Conservation (phyloP, 2,329 filamentous ascomycete species). For the Emericellopsis cladophorae region DNA sequence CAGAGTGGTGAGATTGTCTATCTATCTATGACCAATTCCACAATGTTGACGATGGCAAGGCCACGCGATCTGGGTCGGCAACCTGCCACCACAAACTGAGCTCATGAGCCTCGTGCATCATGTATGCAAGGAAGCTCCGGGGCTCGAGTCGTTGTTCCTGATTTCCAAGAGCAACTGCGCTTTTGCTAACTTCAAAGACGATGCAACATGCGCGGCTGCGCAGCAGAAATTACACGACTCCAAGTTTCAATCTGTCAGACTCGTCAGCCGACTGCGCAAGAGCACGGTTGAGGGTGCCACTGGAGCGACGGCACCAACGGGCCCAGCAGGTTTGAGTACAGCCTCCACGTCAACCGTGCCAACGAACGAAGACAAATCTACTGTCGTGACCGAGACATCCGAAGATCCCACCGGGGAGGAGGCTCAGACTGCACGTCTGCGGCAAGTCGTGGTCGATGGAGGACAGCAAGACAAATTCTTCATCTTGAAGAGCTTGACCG, state of each 20-base stretch:
- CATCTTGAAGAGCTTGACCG: slow-evolving; percentile 81
- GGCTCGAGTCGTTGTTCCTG: slow-evolving; percentile 81
- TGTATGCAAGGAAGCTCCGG: slow-evolving; percentile 66
- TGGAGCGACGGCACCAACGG: slow-evolving; percentile 39
- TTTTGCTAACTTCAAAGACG: slow-evolving; percentile 88
- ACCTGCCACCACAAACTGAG: slow-evolving; percentile 72
- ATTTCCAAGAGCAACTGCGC: slow-evolving; percentile 97
- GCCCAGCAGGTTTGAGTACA: slow-evolving; percentile 28
- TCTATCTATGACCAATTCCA: neutral
- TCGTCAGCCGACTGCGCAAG: slow-evolving; percentile 72
- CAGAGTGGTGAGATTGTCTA: slow-evolving; percentile 42
- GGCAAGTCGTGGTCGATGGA: neutral
- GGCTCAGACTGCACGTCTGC: neutral
- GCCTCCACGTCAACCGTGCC: slow-evolving; percentile 9
- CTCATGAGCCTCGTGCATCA: slow-evolving; percentile 81
- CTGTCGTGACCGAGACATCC: neutral
- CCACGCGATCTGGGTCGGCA: slow-evolving; percentile 92
- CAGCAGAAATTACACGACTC: slow-evolving; percentile 84
- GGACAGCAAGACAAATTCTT: slow-evolving; percentile 64
- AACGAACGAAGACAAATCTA: neutral
- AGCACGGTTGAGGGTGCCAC: slow-evolving; percentile 31
- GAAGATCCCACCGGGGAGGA: neutral
- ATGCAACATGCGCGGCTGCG: slow-evolving; percentile 60
- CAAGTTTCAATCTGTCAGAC: slow-evolving; percentile 69
- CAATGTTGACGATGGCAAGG: slow-evolving; percentile 28